phyloP scores from a whole-genome alignment of 2,329 filamentous ascomycete genomes.

The Furcasterigmium sp. region DNA sequence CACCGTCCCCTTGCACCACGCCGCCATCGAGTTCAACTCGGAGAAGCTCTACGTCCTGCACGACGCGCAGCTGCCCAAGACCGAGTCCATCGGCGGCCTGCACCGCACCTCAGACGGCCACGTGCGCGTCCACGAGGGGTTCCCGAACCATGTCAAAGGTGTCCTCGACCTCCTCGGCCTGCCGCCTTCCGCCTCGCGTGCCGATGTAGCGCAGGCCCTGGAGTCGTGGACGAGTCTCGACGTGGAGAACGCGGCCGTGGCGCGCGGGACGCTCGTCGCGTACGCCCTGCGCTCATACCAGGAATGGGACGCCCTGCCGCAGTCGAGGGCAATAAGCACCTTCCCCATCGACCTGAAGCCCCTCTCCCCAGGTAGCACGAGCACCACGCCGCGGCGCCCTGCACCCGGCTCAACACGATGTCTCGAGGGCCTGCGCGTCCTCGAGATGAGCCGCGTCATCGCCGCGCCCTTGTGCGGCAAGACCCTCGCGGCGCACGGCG shows the following conservation, averaged over 20 bases:
- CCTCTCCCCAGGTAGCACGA: slow-evolving; percentile 16
- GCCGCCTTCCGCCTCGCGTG: slow-evolving; percentile 20
- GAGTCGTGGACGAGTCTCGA: slow-evolving; percentile 36
- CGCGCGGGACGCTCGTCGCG: slow-evolving; percentile 33
- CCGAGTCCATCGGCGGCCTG: slow-evolving; percentile 43
- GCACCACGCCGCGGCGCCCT: slow-evolving; percentile 19
- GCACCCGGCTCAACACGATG: slow-evolving; percentile 28
- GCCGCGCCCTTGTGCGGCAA: slow-evolving; percentile 25
- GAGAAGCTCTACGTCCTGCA: slow-evolving; percentile 42
- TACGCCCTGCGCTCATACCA: slow-evolving; percentile 43
- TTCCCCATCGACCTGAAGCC: slow-evolving; percentile 39
- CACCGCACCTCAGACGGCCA: slow-evolving; percentile 45
- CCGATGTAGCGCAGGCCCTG: slow-evolving; percentile 31
- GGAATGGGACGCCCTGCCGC: slow-evolving; percentile 46
- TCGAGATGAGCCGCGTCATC: slow-evolving; percentile 28
- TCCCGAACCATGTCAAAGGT: slow-evolving; percentile 42
- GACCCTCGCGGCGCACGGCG: slow-evolving; percentile 24
- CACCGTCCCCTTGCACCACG: slow-evolving; percentile 37
- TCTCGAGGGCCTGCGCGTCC: slow-evolving; percentile 21
- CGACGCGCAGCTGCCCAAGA: slow-evolving; percentile 22
- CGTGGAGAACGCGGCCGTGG: slow-evolving; percentile 38
- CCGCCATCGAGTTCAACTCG: slow-evolving; percentile 46
- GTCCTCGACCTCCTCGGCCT: slow-evolving; percentile 37
- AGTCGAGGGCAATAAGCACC: slow-evolving; percentile 35
- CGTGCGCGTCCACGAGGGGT: slow-evolving; percentile 50